Evolutionary conservation across 2,329 filamentous ascomycete genomes (phyloP), one percentile per base, ranked within the genome.

Genomic region (Emmonsiellopsis sp.): DNA sequence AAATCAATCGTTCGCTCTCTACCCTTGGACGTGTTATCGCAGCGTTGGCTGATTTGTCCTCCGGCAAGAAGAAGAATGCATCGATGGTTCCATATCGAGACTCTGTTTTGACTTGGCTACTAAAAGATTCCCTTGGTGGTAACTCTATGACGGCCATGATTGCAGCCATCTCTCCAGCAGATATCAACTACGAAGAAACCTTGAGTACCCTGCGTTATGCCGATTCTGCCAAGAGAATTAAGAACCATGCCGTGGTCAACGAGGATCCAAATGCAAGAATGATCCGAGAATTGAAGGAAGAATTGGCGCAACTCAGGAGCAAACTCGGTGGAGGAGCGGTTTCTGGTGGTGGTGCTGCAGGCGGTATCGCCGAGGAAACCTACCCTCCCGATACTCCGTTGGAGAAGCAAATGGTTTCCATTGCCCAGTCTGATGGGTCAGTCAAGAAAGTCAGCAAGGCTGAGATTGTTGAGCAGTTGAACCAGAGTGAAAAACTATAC

Each of bases 61-160:
- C 86, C 0, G 86, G 86, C 14, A 91, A 90, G 73, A 85, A 86
- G 67, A 94, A 83, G 60, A 73, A 85, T 63, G 82, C 81, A 53
- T 79, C 78, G 10, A 83, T 94, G 71, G 93, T 98, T 0, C 94
- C 93, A 0, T 98, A 98, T 68, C 87, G 93, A 80, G 94, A 98
- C 75, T 95, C 89, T 65, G 84, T 98, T 49, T 74, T 98, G 60
- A 98, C 93, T 1, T 98, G 93, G 93, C 75, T 98, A 44, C 73
- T 98, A 60, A 98, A 98, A 67, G 94, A 98, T 69, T 97, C 92
- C 3, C 74, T 98, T 5, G 93, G 93, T 67, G 93, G 93, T 65
- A 98, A 98, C 77, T 97, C 92, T 69, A 92, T 97, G 88, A 98
- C 93, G 27, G 93, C 93, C 55, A 98, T 98, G 94, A 98, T 98